Evolutionary conservation across 306 rosid genomes (phyloP).

Genomic region (Trichosanthes cucumerina): DNA sequence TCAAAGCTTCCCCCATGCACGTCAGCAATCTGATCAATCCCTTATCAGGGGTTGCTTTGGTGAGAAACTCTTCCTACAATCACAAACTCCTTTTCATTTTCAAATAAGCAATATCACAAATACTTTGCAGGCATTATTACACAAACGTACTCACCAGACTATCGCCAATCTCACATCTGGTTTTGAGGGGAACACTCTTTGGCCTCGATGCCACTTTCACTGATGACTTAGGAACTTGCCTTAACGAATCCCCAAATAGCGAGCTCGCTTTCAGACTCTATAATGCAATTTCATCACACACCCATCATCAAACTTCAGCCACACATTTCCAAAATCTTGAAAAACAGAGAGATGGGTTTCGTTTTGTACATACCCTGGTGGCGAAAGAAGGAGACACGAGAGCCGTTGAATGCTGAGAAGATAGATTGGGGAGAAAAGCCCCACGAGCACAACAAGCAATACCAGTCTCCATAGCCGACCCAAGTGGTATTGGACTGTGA

Average conservation of each 20-base stretch:
- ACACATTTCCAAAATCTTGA: not conserved
- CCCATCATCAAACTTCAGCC: not conserved
- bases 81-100: not conserved
- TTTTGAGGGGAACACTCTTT: slow-evolving; percentile 31
- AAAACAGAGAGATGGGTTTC: not conserved
- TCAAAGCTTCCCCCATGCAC: slow-evolving; percentile 90
- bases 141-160: slow-evolving; percentile 53
- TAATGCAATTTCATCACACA: not conserved
- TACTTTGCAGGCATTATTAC: not conserved
- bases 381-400: slow-evolving; percentile 48
- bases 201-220: slow-evolving; percentile 37
- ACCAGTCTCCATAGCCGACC: slow-evolving; percentile 51
- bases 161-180: slow-evolving; percentile 84
- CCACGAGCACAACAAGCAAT: slow-evolving; percentile 59
- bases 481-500: not conserved
- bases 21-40: slow-evolving; percentile 64
- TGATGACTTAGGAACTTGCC: slow-evolving; percentile 52
- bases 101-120: not conserved
- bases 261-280: slow-evolving; percentile 78
- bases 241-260: slow-evolving; percentile 69
- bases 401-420: slow-evolving; percentile 43
- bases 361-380: slow-evolving; percentile 35
- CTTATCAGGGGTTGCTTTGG: slow-evolving; percentile 84
- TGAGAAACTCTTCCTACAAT: slow-evolving; percentile 74
- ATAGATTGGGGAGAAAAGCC: slow-evolving; percentile 39